Evolutionary conservation across 306 rosid species (phyloP).

Genomic region (Corylus avellana): DNA sequence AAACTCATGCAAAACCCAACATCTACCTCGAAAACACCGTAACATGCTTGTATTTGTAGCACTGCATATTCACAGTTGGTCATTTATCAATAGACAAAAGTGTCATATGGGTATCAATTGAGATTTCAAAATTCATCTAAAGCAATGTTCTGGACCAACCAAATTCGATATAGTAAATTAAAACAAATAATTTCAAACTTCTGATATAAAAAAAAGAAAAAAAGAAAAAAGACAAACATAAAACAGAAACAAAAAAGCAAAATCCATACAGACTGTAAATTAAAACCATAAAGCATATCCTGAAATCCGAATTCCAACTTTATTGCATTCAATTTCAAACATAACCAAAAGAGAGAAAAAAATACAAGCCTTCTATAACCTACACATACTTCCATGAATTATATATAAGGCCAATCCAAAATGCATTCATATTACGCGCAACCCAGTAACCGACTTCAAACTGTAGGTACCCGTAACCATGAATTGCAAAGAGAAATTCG

Average conservation of each 20-base stretch:
- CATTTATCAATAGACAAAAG: background rate
- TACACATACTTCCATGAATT: background rate
- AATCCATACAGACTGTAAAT: background rate
- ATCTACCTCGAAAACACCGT: background rate
- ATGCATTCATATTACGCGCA: background rate
- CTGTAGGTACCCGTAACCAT: background rate
- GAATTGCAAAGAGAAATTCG: background rate
- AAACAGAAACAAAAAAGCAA: background rate
- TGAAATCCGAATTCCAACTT: background rate
- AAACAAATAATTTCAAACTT: background rate
- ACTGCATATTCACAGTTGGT: background rate
- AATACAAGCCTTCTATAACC: background rate
- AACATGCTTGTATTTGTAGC: background rate
- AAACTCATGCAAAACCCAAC: background rate
- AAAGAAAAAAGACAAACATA: background rate
- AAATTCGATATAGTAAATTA: background rate
- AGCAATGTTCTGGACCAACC: constrained; percentile 4
- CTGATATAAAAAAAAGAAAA: background rate
- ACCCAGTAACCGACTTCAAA: background rate
- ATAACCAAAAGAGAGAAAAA: background rate
- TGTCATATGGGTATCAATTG: background rate
- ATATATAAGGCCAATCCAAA: background rate
- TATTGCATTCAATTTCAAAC: background rate
- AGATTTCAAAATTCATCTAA: background rate
- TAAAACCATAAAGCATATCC: background rate